Base-by-base conservation (phyloP, 2,329 filamentous ascomycete species). In the Didymella keratinophila region DNA sequence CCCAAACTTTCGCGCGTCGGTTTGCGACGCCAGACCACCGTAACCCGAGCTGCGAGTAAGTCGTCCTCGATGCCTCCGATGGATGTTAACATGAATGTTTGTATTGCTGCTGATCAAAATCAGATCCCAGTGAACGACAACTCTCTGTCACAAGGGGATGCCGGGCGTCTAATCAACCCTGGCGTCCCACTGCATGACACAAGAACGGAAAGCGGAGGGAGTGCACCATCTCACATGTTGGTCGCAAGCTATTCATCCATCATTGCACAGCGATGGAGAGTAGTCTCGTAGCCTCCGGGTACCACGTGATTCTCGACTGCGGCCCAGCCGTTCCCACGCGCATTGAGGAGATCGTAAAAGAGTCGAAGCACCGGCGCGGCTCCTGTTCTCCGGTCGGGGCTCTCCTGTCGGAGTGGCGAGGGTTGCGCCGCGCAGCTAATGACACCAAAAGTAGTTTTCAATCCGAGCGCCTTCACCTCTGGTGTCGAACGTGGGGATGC, bases 131-230 rank as follows among this genome's bases (percentile, higher is more conserved):
- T 71, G 68, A 71, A 69, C 67, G 68, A 71, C 66, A 71, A 71
- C 53, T 41, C 51, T 48, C 41, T 30, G 62, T 70, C 68, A 70
- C 66, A 67, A 71, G 66, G 64, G 48, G 55, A 62, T 36, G 49
- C 45, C 16, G 32, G 37, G 39, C 36, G 66, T 58, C 69, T 70
- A 69, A 71, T 70, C 65, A 66, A 53, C 69, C 54, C 55, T 36
- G 11, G 60, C 43, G 42, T 56, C 56, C 48, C 58, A 53, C 52
- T 71, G 68, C 67, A 69, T 70, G 69, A 69, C 67, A 63, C 52
- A 65, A 71, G 71, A 74, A 74, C 69, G 66, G 71, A 74, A 73
- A 74, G 61, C 71, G 57, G 65, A 74, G 70, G 71, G 71, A 72
- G 66, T 71, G 69, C 60, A 60, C 56, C 65, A 58, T 68, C 63